Conservation (phyloP, 768 basidiomycete genomes). For the Amanita molliuscula region DNA sequence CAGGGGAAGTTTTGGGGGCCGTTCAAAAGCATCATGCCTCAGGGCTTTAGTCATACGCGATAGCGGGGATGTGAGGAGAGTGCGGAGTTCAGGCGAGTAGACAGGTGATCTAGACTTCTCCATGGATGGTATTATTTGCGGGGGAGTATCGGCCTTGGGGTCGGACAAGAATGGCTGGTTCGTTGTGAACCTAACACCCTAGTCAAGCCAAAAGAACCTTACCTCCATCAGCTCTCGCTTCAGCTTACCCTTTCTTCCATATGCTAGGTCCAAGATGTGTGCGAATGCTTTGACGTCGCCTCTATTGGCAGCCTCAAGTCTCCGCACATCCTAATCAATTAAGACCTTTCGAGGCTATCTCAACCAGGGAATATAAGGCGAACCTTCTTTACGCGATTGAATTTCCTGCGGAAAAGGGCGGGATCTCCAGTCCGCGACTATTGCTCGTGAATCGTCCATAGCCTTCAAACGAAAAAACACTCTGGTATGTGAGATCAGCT, state of each 20-base stretch:
- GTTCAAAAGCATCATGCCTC: conserved; percentile 24
- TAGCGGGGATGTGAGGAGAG: conserved; percentile 45
- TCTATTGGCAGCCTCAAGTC: conserved; percentile 42
- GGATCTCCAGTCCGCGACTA: conserved; percentile 20
- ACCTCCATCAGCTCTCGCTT: conserved; percentile 63
- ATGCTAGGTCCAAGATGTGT: conserved; percentile 56
- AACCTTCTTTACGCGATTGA: conserved; percentile 46
- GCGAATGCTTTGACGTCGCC: conserved; percentile 41
- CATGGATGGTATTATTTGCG: conserved; percentile 38
- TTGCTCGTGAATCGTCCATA: conserved; percentile 43
- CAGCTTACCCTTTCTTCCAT: conserved; percentile 66
- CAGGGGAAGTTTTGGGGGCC: conserved; percentile 47
- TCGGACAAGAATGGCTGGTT: conserved; percentile 46
- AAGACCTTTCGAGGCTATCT: background rate
- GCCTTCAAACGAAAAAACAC: conserved; percentile 56
- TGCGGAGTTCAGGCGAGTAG: conserved; percentile 50
- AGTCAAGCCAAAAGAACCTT: conserved; percentile 1
- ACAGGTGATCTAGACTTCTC: conserved; percentile 52
- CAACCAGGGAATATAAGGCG: background rate
- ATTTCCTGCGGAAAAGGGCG: conserved; percentile 24
- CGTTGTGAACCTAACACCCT: background rate
- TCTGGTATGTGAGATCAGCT: conserved; percentile 23
- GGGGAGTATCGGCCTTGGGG: conserved; percentile 27
- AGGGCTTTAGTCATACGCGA: conserved; percentile 40
- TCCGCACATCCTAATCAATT: conserved; percentile 37